Percentiles rank a stretch among this genome's conserved stretches.
Conservation (phyloP, 306 rosid genomes). For the Alnus rubra region DNA sequence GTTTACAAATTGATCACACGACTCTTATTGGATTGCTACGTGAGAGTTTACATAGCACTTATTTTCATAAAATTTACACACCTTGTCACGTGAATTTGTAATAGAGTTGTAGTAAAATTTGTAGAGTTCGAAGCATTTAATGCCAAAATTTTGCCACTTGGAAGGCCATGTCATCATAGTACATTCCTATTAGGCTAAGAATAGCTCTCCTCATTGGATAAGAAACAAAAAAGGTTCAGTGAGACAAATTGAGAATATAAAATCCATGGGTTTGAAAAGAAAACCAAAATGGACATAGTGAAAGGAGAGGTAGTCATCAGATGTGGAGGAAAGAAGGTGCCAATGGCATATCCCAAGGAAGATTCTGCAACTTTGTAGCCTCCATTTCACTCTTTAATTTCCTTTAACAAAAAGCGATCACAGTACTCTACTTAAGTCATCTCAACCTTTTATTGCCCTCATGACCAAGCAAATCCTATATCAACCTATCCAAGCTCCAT, state of each 20-base stretch:
- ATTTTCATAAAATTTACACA: too few relatives aligned
- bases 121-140: too few relatives aligned
- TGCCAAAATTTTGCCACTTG: neutral
- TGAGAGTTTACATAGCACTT: too few relatives aligned
- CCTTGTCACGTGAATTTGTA: too few relatives aligned
- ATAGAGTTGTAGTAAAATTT: too few relatives aligned
- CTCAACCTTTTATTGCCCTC: constrained; percentile 53
- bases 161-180: constrained; percentile 21
- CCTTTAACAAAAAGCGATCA: constrained; percentile 46
- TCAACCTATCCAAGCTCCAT: constrained; percentile 44
- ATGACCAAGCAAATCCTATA: constrained; percentile 64
- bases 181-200: constrained; percentile 16
- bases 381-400: constrained; percentile 44
- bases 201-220: neutral
- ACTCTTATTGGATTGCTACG: too few relatives aligned
- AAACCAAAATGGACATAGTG: constrained; percentile 27
- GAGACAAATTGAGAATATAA: constrained; percentile 21
- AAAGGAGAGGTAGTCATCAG: constrained; percentile 38
- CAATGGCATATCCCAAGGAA: constrained; percentile 82
- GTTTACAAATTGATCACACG: too few relatives aligned
- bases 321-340: constrained; percentile 45
- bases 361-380: constrained; percentile 65
- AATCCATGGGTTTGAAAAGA: constrained; percentile 25
- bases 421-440: constrained; percentile 61
- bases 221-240: constrained; percentile 23